Percentiles rank a stretch among this genome's conserved stretches.
Conservation (phyloP, 2,329 filamentous ascomycete species). For the Myrmaecium sp. region DNA sequence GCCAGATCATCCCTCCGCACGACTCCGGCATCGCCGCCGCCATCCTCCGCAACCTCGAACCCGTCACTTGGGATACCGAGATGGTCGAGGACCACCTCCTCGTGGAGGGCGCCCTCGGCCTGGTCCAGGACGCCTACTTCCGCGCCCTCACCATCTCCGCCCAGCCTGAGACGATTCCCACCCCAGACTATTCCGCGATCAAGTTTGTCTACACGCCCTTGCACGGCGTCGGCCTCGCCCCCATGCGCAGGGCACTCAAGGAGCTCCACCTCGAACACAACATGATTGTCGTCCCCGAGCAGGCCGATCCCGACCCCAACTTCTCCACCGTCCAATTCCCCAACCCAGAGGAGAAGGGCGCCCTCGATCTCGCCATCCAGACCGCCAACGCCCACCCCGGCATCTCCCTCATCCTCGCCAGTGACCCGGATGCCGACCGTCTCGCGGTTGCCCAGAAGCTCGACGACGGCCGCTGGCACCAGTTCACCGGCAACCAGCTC, state of each 20-base stretch:
- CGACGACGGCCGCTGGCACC: slow-evolving; percentile 36
- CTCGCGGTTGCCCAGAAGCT: slow-evolving; percentile 45
- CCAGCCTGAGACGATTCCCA: slow-evolving; percentile 12
- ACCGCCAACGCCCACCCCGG: slow-evolving; percentile 31
- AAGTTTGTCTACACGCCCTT: slow-evolving; percentile 39
- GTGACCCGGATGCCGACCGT: slow-evolving; percentile 49
- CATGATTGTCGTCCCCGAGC: slow-evolving; percentile 31
- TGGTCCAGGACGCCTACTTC: slow-evolving; percentile 27
- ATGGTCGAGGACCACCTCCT: slow-evolving; percentile 20
- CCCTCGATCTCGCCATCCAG: slow-evolving; percentile 40
- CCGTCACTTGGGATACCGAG: slow-evolving; percentile 30
- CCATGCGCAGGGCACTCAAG: slow-evolving; percentile 26
- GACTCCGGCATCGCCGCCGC: slow-evolving; percentile 40
- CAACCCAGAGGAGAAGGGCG: slow-evolving; percentile 48
- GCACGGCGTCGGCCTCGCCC: slow-evolving; percentile 36
- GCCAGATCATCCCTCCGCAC: slow-evolving; percentile 47
- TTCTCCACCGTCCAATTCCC: slow-evolving; percentile 49
- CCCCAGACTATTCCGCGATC: slow-evolving; percentile 9
- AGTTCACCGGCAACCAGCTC: slow-evolving; percentile 49
- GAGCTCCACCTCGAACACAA: slow-evolving; percentile 23
- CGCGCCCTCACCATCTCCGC: slow-evolving; percentile 24
- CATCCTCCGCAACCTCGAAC: slow-evolving; percentile 38
- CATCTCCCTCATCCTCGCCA: slow-evolving; percentile 39
- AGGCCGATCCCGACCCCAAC: slow-evolving; percentile 42
- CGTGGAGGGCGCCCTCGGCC: slow-evolving; percentile 24